These are phyloP conservation scores for Yamadazyma diospyri DNA, from an alignment of 1,139 yeast species.

Conservation along the genomic window DNA sequence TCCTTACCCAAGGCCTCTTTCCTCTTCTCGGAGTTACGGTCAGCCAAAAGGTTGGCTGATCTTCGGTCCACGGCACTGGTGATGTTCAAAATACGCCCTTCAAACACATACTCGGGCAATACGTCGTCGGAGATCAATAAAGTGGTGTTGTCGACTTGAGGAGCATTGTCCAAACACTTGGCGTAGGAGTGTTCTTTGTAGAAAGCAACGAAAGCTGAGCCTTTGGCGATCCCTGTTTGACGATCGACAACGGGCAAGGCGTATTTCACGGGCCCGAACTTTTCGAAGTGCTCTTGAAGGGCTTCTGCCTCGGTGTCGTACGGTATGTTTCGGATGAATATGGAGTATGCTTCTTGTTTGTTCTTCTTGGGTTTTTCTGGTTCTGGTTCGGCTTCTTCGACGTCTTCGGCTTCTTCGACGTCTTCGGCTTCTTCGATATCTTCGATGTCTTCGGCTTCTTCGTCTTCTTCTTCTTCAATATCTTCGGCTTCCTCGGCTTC, in stretches of 20 bases:
- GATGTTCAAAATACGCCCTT: conserved; percentile 84
- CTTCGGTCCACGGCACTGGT: conserved; percentile 84
- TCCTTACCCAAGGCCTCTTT: conserved; percentile 77
- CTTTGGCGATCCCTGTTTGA: conserved; percentile 82
- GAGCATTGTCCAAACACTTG: conserved; percentile 74
- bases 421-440: conserved; percentile 34
- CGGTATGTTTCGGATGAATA: conserved; percentile 90
- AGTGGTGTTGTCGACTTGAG: conserved; percentile 71
- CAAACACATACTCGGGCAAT: conserved; percentile 81
- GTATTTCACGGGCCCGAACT: conserved; percentile 85
- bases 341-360: conserved; percentile 63
- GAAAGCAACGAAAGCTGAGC: conserved; percentile 95
- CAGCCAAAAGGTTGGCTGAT: conserved; percentile 75
- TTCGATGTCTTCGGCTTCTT: conserved; percentile 29
- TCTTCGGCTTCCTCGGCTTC: conserved; percentile 22
- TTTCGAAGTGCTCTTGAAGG: conserved; percentile 69
- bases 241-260: conserved; percentile 92
- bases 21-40: conserved; percentile 69
- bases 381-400: conserved; percentile 18
- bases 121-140: conserved; percentile 90
- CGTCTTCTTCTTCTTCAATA: conserved; percentile 24
- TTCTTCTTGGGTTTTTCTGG: conserved; percentile 37
- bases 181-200: conserved; percentile 55
- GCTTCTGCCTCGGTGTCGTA: conserved; percentile 87
- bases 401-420: conserved; percentile 25